Evolutionary conservation across 371 early-diverging fungal species (phyloP).

Genomic region (Mortierella sp.): DNA sequence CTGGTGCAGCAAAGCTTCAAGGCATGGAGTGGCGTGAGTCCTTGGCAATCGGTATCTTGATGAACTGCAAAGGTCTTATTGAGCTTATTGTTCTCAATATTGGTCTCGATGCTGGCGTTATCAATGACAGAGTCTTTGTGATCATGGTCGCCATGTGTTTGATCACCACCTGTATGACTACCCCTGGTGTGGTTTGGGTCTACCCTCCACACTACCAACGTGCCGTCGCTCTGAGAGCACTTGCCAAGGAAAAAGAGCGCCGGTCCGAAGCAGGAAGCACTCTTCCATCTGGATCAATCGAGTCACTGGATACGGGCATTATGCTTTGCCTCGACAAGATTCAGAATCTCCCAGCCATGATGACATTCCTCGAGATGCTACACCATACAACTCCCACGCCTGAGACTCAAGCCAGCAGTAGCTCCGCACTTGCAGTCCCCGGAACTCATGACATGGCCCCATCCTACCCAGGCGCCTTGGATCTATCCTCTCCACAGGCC

Average conservation of each 20-base stretch:
- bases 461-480: slow-evolving; percentile 12
- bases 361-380: slow-evolving; percentile 64
- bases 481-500: slow-evolving; percentile 6
- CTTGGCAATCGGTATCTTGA: slow-evolving; percentile 87
- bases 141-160: slow-evolving; percentile 87
- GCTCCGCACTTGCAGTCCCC: slow-evolving; percentile 1
- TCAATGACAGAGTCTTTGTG: slow-evolving; percentile 81
- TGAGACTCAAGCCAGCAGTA: not conserved
- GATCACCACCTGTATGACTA: slow-evolving; percentile 86
- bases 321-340: slow-evolving; percentile 76
- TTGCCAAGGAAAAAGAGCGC: slow-evolving; percentile 27
- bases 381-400: slow-evolving; percentile 25
- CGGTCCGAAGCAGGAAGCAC: not conserved
- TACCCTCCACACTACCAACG: slow-evolving; percentile 71
- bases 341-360: slow-evolving; percentile 77
- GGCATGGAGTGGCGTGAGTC: slow-evolving; percentile 87
- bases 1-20: slow-evolving; percentile 72
- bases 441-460: not conserved
- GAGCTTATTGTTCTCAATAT: slow-evolving; percentile 95
- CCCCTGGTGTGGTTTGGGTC: slow-evolving; percentile 67
- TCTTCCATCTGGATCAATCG: not conserved
- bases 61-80: slow-evolving; percentile 96
- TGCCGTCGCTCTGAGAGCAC: slow-evolving; percentile 28
- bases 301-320: slow-evolving; percentile 31
- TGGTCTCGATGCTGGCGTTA: slow-evolving; percentile 86